Evolutionary conservation across 176 grass and related monocot species (phyloP).

Genomic region (Raddia distichophylla): DNA sequence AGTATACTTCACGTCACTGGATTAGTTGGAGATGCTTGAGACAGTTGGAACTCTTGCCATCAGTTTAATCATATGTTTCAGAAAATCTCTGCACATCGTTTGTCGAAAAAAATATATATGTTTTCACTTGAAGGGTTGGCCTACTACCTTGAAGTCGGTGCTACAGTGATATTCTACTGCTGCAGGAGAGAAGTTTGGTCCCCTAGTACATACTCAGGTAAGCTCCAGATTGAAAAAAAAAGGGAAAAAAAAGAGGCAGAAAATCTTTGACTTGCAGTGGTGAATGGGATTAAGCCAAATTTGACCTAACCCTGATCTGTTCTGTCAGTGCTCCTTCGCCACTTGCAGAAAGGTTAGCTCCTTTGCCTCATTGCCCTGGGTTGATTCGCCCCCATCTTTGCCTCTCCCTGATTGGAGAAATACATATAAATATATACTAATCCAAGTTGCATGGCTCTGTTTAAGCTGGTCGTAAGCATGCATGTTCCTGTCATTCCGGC

Average conservation of each 20-base stretch:
- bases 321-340: conserved; percentile 24
- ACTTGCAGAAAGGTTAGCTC: conserved; percentile 16
- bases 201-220: not conserved
- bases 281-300: conserved; percentile 39
- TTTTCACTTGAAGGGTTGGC: not conserved
- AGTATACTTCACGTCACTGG: not conserved
- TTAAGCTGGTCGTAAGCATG: not conserved
- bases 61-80: conserved; percentile 1
- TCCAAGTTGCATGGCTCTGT: not conserved
- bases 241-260: no score
- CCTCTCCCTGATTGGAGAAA: not conserved
- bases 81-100: not conserved
- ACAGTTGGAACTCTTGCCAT: not conserved
- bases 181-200: conserved; percentile 34
- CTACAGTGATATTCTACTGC: not conserved
- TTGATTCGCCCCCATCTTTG: conserved; percentile 4
- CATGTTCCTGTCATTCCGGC: conserved; percentile 34
- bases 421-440: not conserved
- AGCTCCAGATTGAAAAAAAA: not conserved
- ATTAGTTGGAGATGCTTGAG: not conserved
- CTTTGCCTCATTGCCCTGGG: conserved; percentile 20
- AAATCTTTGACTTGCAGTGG: conserved; percentile 23
- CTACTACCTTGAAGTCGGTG: not conserved
- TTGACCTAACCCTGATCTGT: conserved; percentile 23
- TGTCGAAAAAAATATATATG: not conserved